Conservation (phyloP, 257 asterid species). For the Gardenia jasminoides region DNA sequence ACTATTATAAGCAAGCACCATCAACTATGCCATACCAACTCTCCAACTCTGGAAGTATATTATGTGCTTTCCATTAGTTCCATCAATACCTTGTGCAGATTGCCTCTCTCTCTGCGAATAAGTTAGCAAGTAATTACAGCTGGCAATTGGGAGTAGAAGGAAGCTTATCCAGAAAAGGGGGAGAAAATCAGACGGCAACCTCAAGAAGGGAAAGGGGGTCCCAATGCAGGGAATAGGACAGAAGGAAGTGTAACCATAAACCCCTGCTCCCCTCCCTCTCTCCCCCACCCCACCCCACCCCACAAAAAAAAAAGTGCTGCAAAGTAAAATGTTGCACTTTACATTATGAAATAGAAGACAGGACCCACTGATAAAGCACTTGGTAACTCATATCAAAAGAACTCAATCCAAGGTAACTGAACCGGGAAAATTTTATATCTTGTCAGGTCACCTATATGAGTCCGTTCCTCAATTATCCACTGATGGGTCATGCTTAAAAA, state of each 20-base stretch:
- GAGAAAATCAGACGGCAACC: background rate
- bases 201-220: background rate
- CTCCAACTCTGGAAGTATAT: constrained; percentile 91
- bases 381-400: background rate
- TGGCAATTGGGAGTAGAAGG: background rate
- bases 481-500: background rate
- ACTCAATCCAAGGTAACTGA: background rate
- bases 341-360: background rate
- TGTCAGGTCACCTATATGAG: background rate
- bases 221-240: background rate
- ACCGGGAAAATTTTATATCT: background rate
- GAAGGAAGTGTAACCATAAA: background rate
- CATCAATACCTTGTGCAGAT: constrained; percentile 51
- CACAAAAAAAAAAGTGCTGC: no score
- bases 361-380: background rate
- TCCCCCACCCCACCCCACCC: no score
- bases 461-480: background rate
- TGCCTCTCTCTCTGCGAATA: constrained; percentile 72
- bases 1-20: background rate
- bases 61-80: constrained; percentile 68
- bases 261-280: no score
- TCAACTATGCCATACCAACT: constrained; percentile 51
- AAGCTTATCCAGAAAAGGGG: background rate
- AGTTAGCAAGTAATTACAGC: constrained; percentile 3
- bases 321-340: background rate